Percentiles rank a stretch among this genome's conserved stretches.
These are phyloP conservation scores for Podaxis rugospora DNA, from an alignment of 768 basidiomycete species.

Conservation along the genomic window DNA sequence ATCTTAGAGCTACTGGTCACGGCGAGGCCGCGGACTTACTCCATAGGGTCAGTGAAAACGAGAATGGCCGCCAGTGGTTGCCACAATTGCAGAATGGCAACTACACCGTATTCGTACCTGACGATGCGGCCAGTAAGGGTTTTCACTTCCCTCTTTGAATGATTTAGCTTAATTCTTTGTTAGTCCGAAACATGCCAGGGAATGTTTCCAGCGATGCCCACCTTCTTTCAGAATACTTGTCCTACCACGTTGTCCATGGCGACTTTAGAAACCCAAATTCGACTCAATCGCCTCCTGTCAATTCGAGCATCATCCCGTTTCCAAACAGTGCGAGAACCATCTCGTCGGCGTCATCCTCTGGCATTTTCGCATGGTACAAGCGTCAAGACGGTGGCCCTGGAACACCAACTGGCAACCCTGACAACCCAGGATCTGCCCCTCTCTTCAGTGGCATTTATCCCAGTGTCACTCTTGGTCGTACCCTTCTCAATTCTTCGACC, in stretches of 20 bases:
- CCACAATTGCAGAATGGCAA: constrained; percentile 36
- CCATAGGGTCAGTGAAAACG: constrained; percentile 37
- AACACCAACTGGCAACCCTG: constrained; percentile 5
- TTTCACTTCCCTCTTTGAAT: background rate
- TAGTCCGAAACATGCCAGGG: constrained; percentile 28
- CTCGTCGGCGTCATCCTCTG: constrained; percentile 4
- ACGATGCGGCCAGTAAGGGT: constrained; percentile 49
- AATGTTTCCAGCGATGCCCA: constrained; percentile 17
- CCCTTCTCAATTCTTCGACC: constrained; percentile 47
- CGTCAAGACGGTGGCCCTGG: constrained; percentile 10
- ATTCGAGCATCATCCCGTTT: background rate
- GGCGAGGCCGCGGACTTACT: constrained; percentile 36
- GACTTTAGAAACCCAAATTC: constrained; percentile 29
- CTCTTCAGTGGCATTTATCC: constrained; percentile 42
- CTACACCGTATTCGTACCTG: constrained; percentile 55
- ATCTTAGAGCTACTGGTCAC: constrained; percentile 35
- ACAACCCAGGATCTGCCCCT: constrained; percentile 6
- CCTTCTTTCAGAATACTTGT: constrained; percentile 41
- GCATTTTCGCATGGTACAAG: constrained; percentile 12
- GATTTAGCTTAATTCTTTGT: constrained; percentile 16
- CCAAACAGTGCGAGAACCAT: background rate
- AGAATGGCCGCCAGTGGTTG: constrained; percentile 40
- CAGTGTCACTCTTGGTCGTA: constrained; percentile 59
- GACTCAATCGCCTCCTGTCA: background rate
- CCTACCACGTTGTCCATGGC: constrained; percentile 56